Percentiles rank a stretch among this genome's conserved stretches.
Evolutionary conservation across 495 filamentous ascomycete genomes (phyloP).

Genomic region (Friedmanniomyces simplex): DNA sequence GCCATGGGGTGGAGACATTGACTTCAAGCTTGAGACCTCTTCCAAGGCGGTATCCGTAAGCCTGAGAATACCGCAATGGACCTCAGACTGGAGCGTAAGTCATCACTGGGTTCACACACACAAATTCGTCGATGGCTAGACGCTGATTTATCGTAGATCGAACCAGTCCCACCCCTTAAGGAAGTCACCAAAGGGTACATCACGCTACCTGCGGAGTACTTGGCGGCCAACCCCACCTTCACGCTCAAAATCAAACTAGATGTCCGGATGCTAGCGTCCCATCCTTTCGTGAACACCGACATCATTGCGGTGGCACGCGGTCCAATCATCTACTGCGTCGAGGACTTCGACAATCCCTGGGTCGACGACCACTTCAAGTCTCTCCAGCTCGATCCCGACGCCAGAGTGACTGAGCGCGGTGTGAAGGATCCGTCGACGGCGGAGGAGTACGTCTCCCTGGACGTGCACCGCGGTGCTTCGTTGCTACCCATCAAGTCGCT

Average conservation of each 20-base stretch:
- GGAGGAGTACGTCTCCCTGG: background rate
- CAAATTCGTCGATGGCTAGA: constrained; percentile 1
- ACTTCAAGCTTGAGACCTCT: constrained; percentile 28
- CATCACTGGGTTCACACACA: background rate
- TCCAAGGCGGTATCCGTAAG: constrained; percentile 22
- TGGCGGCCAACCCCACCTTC: no score
- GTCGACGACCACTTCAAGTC: constrained; percentile 46
- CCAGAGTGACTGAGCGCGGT: background rate
- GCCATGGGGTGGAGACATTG: constrained; percentile 45
- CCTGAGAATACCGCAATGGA: constrained; percentile 45
- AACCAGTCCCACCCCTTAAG: no score
- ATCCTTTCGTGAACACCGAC: constrained; percentile 25
- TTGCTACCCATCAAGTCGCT: background rate
- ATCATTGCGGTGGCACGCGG: constrained; percentile 42
- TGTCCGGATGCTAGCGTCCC: no score
- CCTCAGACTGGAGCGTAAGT: constrained; percentile 34
- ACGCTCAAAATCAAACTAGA: constrained; percentile 30
- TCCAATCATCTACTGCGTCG: constrained; percentile 48
- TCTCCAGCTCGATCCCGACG: background rate
- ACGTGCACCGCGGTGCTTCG: background rate
- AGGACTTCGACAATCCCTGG: constrained; percentile 49
- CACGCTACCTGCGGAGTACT: no score
- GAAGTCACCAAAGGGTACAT: no score
- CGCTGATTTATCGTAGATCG: no score
- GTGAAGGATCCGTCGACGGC: constrained; percentile 1